These are phyloP conservation scores for Scleromitrula shiraiana DNA, from an alignment of 2,329 filamentous ascomycete genomes.

Conservation along the genomic window DNA sequence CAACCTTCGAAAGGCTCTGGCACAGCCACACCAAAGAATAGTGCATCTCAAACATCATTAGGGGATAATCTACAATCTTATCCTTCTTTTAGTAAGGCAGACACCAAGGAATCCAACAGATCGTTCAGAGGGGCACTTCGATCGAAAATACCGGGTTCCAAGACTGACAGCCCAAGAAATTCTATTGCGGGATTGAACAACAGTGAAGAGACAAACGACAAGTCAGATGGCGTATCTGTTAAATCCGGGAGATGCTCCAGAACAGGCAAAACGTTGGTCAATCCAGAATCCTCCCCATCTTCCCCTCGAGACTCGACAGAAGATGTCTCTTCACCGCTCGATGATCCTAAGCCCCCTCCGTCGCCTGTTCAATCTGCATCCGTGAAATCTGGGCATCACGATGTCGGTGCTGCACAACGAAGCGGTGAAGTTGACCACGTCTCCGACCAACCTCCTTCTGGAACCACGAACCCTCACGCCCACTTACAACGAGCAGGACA, in stretches of 20 bases:
- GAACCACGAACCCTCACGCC: conserved; percentile 48
- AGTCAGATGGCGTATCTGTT: conserved; percentile 66
- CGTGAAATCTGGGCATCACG: conserved; percentile 64
- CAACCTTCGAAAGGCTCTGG: conserved; percentile 48
- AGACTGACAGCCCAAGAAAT: conserved; percentile 73
- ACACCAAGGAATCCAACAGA: conserved; percentile 85
- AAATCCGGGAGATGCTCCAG: conserved; percentile 59
- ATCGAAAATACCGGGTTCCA: conserved; percentile 76
- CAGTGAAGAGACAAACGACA: conserved; percentile 52
- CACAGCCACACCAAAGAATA: conserved; percentile 23
- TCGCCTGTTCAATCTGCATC: conserved; percentile 77
- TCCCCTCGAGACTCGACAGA: conserved; percentile 25
- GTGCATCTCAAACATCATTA: conserved; percentile 26
- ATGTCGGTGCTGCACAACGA: conserved; percentile 72
- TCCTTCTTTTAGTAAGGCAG: conserved; percentile 84
- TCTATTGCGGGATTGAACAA: conserved; percentile 53
- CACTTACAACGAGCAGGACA: conserved; percentile 66
- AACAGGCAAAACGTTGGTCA: conserved; percentile 33
- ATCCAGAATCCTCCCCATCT: conserved; percentile 30
- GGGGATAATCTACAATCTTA: conserved; percentile 60
- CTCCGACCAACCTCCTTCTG: conserved; percentile 78
- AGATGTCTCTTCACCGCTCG: conserved; percentile 39
- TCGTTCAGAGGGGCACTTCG: conserved; percentile 71
- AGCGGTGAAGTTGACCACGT: conserved; percentile 91
- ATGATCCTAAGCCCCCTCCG: conserved; percentile 60